A percentile compares a stretch with the other conserved stretches of the same genome.
These are phyloP conservation scores for Hordeum vulgare DNA, from an alignment of 176 grass and related monocot genomes.

Conservation along the genomic window DNA sequence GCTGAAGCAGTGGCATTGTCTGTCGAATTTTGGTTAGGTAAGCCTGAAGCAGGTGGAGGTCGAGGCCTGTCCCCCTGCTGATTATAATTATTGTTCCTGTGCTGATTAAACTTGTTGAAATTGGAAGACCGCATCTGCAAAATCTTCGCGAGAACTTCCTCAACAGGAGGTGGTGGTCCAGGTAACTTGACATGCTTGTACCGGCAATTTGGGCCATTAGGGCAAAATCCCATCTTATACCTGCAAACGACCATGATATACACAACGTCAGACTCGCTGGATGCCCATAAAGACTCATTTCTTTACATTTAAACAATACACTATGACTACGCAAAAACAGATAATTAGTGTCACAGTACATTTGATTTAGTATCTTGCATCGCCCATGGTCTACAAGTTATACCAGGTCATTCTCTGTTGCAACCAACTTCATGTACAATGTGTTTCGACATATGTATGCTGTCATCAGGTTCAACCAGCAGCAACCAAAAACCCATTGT, in stretches of 20 bases:
- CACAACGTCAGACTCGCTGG: neutral
- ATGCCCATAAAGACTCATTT: neutral
- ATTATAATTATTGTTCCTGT: conserved; percentile 65
- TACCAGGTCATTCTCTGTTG: neutral
- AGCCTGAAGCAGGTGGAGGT: conserved; percentile 39
- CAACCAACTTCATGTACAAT: conserved; percentile 3
- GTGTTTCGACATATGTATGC: neutral
- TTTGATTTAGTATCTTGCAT: neutral
- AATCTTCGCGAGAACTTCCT: conserved; percentile 93
- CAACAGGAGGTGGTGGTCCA: conserved; percentile 54
- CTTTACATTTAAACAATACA: neutral
- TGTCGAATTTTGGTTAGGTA: conserved; percentile 42
- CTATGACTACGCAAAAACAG: neutral
- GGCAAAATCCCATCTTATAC: conserved; percentile 99
- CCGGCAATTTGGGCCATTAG: conserved; percentile 83
- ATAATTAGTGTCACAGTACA: neutral
- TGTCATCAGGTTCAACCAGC: neutral
- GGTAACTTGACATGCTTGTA: conserved; percentile 71
- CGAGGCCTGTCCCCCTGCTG: conserved; percentile 67
- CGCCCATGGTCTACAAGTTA: neutral
- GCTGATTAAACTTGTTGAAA: conserved; percentile 52
- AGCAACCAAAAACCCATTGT: neutral
- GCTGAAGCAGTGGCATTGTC: conserved; percentile 32
- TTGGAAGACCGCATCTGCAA: conserved; percentile 39
- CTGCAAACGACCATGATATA: conserved; percentile 28